Evolutionary conservation across 2,329 filamentous ascomycete genomes (phyloP).

Genomic region (Colletotrichum eremochloae): DNA sequence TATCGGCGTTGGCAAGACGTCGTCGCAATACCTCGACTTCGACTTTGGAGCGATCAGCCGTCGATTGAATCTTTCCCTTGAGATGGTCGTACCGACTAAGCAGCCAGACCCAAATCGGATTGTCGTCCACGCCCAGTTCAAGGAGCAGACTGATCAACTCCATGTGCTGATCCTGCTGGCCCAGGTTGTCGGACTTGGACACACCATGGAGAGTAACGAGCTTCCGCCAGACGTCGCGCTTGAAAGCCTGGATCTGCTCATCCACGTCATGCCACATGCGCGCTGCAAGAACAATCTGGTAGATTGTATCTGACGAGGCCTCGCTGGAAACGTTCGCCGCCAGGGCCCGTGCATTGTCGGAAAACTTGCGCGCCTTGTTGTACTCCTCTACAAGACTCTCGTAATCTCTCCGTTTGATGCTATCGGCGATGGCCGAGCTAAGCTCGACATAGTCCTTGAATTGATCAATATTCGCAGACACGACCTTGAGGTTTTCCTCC

Average conservation of each 20-base stretch:
- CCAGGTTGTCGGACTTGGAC: slow-evolving; percentile 61
- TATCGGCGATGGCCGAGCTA: slow-evolving; percentile 81
- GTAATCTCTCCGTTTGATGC: slow-evolving; percentile 92
- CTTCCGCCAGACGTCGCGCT: slow-evolving; percentile 88
- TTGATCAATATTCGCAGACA: slow-evolving; percentile 81
- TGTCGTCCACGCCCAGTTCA: slow-evolving; percentile 95
- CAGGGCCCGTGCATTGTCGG: slow-evolving; percentile 79
- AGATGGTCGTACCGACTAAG: slow-evolving; percentile 90
- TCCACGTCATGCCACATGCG: slow-evolving; percentile 97
- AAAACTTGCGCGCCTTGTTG: slow-evolving; percentile 82
- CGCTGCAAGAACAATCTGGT: slow-evolving; percentile 88
- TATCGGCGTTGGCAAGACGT: slow-evolving; percentile 80
- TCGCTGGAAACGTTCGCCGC: slow-evolving; percentile 68
- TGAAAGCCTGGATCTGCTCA: slow-evolving; percentile 87
- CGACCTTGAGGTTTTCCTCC: slow-evolving; percentile 85
- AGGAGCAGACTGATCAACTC: slow-evolving; percentile 89
- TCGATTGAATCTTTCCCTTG: slow-evolving; percentile 84
- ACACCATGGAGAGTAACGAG: slow-evolving; percentile 77
- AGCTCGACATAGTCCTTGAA: slow-evolving; percentile 88
- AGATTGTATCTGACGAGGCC: slow-evolving; percentile 79
- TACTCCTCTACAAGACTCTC: slow-evolving; percentile 90
- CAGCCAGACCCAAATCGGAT: slow-evolving; percentile 97
- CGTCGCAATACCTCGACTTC: slow-evolving; percentile 93
- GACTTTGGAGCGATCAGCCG: slow-evolving; percentile 87
- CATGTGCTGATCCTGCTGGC: slow-evolving; percentile 85